phyloP scores from a whole-genome alignment of 202 grass and related monocot genomes.

The Alloteropsis angusta region DNA sequence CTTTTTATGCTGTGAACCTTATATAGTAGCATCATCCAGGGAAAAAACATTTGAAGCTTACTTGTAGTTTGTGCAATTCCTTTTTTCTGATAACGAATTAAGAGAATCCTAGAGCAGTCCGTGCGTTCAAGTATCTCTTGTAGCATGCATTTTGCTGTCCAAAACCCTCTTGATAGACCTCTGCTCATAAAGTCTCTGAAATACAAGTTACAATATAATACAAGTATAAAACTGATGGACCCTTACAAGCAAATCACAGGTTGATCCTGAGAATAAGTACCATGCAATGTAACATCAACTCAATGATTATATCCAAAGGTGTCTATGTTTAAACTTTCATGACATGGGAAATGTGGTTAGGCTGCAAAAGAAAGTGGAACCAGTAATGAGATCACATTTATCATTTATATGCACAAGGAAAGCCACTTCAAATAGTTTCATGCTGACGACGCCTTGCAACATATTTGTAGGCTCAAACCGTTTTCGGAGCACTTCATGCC shows the following conservation, averaged over 20 bases:
- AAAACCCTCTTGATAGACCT: background rate
- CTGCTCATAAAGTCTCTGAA: background rate
- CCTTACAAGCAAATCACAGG: background rate
- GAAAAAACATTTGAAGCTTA: conserved; percentile 9
- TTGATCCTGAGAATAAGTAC: background rate
- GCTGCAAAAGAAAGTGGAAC: background rate
- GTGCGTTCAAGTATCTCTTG: conserved; percentile 2
- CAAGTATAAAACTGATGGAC: background rate
- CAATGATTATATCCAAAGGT: background rate
- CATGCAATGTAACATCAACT: background rate
- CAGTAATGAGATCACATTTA: background rate
- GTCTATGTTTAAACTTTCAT: background rate
- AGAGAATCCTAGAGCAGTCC: background rate
- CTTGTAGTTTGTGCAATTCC: background rate
- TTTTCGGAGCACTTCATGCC: conserved; percentile 85
- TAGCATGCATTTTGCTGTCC: conserved; percentile 17
- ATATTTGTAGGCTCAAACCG: conserved; percentile 82
- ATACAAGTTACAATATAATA: background rate
- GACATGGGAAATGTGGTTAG: background rate
- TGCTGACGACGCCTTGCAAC: conserved; percentile 8
- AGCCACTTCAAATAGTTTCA: background rate
- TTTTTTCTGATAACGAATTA: background rate
- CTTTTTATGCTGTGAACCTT: background rate
- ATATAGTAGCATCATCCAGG: background rate
- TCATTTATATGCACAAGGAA: background rate